Conservation (phyloP, 1,139 yeast genomes). For the Magnusiomyces starmeri region DNA sequence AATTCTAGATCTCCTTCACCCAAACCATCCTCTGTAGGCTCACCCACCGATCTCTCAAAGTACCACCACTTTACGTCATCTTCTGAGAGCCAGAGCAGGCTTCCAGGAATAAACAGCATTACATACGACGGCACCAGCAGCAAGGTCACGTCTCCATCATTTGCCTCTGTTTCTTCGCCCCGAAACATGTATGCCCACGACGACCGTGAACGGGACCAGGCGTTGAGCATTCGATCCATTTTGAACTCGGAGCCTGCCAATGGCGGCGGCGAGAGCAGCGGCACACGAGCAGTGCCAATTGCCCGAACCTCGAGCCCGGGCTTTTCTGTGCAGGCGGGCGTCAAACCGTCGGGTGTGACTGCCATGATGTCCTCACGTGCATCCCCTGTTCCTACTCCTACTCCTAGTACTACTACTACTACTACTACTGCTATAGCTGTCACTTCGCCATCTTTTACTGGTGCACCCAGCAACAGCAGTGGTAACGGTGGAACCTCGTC, state of each 20-base stretch:
- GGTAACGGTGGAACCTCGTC: neutral
- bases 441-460: too few species aligned
- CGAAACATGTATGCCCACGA: neutral
- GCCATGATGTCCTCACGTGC: neutral
- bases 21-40: neutral
- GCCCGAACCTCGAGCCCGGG: neutral
- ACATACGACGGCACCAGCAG: constrained; percentile 1
- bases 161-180: neutral
- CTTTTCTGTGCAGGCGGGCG: neutral
- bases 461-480: neutral
- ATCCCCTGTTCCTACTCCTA: neutral
- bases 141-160: neutral
- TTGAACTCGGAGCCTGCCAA: constrained; percentile 9
- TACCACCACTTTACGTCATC: neutral
- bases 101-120: constrained; percentile 13
- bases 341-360: neutral
- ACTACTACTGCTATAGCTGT: too few species aligned
- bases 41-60: neutral
- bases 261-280: neutral
- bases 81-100: constrained; percentile 5
- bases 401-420: too few species aligned
- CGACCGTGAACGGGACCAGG: constrained; percentile 1
- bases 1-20: neutral
- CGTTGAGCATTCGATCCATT: constrained; percentile 15
- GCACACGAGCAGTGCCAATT: neutral